Base-by-base conservation (phyloP, 1,284 basidiomycete genomes). In the Violaceomyces palustris region DNA sequence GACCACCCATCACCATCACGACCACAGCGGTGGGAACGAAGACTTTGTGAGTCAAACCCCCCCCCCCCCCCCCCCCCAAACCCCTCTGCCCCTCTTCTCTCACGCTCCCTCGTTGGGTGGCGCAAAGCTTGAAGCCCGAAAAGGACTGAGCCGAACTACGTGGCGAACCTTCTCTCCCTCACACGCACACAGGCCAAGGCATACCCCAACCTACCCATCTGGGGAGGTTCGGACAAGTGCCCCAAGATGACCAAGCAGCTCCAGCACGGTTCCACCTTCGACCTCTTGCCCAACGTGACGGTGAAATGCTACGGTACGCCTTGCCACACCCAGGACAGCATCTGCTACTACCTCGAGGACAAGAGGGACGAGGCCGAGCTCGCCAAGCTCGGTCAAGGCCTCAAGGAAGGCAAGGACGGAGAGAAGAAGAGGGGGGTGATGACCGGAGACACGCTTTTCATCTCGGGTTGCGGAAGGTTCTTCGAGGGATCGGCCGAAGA, bases 271-370 rank as follows among this genome's bases (percentile, higher is more conserved):
- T 59, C 66, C 33, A 36, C 25, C 4, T 50, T 73, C 25, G 24
- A 26, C 4, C 43, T 66, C 18, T 55, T 47, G 29, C 38, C 50
- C 27, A 45, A 54, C 1, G 40, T 69, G 0, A 42, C 50, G 12
- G 64, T 73, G 19, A 61, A 45, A 9, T 59, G 54, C 26, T 75
- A 91, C 15, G 84, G 87, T 11, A 98, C 92, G 0, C 93, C 92
- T 0, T 94, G 91, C 75, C 93, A 97, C 74, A 97, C 93, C 1
- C 88, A 89, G 71, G 93, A 97, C 75, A 93, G 89, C 31, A 92
- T 93, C 68, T 93, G 88, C 76, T 97, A 84, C 78, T 81, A 86
- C 73, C 79, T 85, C 43, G 85, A 85, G 29, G 78, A 80, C 75
- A 58, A 77, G 27, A 25, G 39, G 3, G 22, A 31, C 7, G 21